Base-by-base conservation (phyloP, 306 rosid species). In the Oxytropis ochrocephala region DNA sequence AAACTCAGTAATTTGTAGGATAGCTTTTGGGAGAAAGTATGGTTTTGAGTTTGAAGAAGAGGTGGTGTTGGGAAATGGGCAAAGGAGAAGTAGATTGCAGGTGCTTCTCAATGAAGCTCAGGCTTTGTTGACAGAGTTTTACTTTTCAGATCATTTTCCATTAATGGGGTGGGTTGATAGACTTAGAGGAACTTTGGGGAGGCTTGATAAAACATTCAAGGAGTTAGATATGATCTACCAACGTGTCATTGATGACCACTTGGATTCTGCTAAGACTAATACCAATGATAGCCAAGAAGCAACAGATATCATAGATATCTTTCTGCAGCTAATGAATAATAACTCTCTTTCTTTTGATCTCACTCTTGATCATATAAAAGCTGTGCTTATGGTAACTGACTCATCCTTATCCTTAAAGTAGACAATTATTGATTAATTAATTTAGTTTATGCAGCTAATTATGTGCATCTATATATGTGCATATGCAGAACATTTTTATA, bases 121-220 rank as follows among this genome's bases (percentile, higher is more conserved):
- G 36, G 76, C 75, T 5, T 6, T 75, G 73, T 4, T 81, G 1
- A 33, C 67, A 11, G 83, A 70, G 9, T 75, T 78, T 61, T 71
- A 42, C 6, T 78, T 82, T 11, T 67, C 73, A 4, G 88, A 89
- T 12, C 65, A 47, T 66, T 55, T 86, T 35, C 84, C 82, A 5
- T 38, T 76, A 9, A 5, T 86, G 61, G 85, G 85, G 2, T 84
- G 88, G 88, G 24, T 83, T 36, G 96, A 89, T 62, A 57, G 81
- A 54, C 5, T 85, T 0, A 74, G 41, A 13, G 88, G 90, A 7
- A 14, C 2, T 0, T n/a, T 62, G 0, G 2, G 11, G 9, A 63
- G 80, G 61, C 75, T 85, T 1, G 82, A 81, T 3, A 67, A 67
- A 41, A 61, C 52, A 0, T 86, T 70, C 39, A 38, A 64, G 14